Conservation (phyloP, 148 eudicot species). For the Rhododendron ovatum region DNA sequence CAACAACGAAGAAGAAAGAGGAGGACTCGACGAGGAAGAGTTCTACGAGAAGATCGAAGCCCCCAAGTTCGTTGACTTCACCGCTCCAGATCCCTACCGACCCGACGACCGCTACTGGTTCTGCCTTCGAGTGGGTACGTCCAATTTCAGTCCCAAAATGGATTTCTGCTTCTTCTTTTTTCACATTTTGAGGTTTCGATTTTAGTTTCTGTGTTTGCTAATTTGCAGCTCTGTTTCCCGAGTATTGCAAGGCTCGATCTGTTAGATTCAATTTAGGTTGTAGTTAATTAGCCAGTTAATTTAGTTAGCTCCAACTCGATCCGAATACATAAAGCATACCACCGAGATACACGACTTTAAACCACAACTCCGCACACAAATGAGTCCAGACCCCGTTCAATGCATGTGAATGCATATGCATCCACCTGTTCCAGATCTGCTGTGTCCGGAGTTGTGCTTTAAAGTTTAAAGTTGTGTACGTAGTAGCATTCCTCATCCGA, state of each 20-base stretch:
- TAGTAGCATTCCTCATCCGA: too few relatives aligned
- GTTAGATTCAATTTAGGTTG: neutral
- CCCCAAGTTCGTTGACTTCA: slow-evolving; percentile 86
- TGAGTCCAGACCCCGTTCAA: too few relatives aligned
- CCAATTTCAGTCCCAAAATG: slow-evolving; percentile 53
- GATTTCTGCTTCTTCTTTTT: neutral
- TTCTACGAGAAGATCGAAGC: slow-evolving; percentile 88
- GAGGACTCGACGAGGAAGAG: slow-evolving; percentile 34
- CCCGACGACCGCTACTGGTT: slow-evolving; percentile 94
- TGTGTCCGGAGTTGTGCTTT: too few relatives aligned
- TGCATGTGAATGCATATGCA: too few relatives aligned
- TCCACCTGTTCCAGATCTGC: too few relatives aligned
- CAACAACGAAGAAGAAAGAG: neutral
- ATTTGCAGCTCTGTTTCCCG: neutral
- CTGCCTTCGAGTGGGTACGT: slow-evolving; percentile 33
- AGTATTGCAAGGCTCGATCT: neutral
- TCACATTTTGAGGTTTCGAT: too few relatives aligned
- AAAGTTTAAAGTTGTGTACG: too few relatives aligned
- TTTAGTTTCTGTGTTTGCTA: neutral
- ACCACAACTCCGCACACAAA: too few relatives aligned
- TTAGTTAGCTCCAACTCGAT: neutral
- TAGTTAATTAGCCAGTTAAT: neutral
- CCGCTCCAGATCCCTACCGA: slow-evolving; percentile 40
- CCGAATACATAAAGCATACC: neutral
- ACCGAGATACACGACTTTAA: too few relatives aligned